Evolutionary conservation across 2,329 filamentous ascomycete species (phyloP).

Genomic region (Fusarium fujikuroi): DNA sequence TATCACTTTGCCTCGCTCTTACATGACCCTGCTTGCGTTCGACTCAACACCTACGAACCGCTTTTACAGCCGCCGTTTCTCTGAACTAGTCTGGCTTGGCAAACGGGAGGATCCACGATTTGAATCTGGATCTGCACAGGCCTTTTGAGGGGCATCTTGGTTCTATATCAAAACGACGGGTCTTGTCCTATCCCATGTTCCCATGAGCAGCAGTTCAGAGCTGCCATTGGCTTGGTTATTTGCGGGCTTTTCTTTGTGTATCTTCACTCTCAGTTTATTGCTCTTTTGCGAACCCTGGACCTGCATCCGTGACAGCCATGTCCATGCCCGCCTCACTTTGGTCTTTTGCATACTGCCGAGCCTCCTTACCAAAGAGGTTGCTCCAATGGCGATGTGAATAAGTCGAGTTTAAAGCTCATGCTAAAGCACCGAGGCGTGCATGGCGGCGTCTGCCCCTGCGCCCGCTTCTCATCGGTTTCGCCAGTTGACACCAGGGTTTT

Average conservation of each 20-base stretch:
- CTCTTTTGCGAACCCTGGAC: not conserved
- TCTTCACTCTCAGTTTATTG: not conserved
- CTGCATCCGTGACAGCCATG: conserved; percentile 19
- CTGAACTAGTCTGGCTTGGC: not conserved
- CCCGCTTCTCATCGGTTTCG: conserved; percentile 15
- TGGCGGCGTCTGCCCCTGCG: conserved; percentile 29
- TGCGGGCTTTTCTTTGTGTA: not conserved
- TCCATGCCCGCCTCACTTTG: conserved; percentile 21
- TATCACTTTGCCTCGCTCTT: conserved; percentile 13
- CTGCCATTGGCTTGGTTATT: conserved; percentile 33
- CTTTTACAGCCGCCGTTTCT: not conserved
- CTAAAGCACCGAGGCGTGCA: conserved; percentile 20
- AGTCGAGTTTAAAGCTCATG: conserved; percentile 23
- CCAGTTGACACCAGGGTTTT: not conserved
- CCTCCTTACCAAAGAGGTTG: conserved; percentile 25
- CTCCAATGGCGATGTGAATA: conserved; percentile 18
- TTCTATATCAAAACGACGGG: conserved; percentile 25
- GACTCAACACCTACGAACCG: conserved; percentile 1
- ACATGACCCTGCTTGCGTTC: not conserved
- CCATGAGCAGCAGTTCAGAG: conserved; percentile 30
- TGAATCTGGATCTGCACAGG: conserved; percentile 29
- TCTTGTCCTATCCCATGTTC: conserved; percentile 28
- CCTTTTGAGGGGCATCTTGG: conserved; percentile 33
- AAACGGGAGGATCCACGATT: conserved; percentile 5
- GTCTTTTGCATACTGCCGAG: conserved; percentile 13